These are phyloP conservation scores for Calcarisporium arbuscula DNA, from an alignment of 2,329 filamentous ascomycete genomes.

Conservation along the genomic window DNA sequence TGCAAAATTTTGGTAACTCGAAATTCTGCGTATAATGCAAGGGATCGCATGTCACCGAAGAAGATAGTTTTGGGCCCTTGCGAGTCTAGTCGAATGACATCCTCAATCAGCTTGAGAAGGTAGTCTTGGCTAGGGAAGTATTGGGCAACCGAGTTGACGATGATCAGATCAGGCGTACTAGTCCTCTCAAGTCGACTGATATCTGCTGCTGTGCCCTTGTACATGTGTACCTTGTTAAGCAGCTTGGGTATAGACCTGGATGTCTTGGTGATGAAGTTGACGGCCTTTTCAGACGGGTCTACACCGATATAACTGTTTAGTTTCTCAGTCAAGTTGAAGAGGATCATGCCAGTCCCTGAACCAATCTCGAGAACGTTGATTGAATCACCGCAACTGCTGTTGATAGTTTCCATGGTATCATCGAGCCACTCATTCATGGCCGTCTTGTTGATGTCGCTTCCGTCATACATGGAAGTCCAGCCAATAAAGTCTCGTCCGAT, in stretches of 20 bases:
- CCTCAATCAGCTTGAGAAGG: constrained; percentile 10
- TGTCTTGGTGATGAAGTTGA: constrained; percentile 11
- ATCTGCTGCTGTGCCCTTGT: constrained; percentile 16
- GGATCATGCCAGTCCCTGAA: constrained; percentile 23
- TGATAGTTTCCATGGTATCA: constrained; percentile 18
- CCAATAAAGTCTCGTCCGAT: constrained; percentile 18
- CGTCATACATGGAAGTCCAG: constrained; percentile 26
- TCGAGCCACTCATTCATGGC: constrained; percentile 26
- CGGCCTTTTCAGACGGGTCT: constrained; percentile 17
- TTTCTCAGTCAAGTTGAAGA: constrained; percentile 18
- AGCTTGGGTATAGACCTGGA: constrained; percentile 9
- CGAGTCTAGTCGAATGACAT: constrained; percentile 5
- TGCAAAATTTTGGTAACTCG: constrained; percentile 7
- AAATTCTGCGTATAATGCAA: constrained; percentile 12
- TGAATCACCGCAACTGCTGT: constrained; percentile 5
- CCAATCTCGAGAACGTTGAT: constrained; percentile 21
- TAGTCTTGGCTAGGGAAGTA: constrained; percentile 21
- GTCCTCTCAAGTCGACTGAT: constrained; percentile 2
- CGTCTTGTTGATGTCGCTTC: constrained; percentile 14
- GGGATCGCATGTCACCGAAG: constrained; percentile 16
- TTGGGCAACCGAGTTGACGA: constrained; percentile 21
- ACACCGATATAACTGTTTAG: constrained; percentile 20
- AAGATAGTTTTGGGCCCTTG: constrained; percentile 9
- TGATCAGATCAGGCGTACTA: constrained; percentile 9
- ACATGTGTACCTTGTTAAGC: constrained; percentile 8